Evolutionary conservation across 2,329 filamentous ascomycete species (phyloP), one percentile per base, ranked within the genome.

Genomic region (Purpureocillium lavendulum): DNA sequence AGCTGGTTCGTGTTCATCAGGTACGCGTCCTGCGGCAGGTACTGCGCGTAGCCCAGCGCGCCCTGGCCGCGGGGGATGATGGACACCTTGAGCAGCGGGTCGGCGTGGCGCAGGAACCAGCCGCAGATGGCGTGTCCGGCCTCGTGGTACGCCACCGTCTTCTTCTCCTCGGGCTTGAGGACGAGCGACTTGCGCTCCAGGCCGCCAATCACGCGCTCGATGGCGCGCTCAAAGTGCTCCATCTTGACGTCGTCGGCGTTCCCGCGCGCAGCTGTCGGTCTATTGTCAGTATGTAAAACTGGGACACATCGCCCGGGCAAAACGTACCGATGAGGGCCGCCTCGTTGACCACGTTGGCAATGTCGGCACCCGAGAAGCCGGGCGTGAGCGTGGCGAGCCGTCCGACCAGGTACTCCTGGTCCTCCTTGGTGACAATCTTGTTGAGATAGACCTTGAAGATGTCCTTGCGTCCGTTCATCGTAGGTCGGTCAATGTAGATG

Each of bases 271-370:
- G 90, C 88, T 94, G 51, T 26, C 21, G n/a, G n/a, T n/a, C 21
- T 26, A 6, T 10, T 26, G 21, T 26, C 10, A 26, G 21, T 10
- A 26, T 26, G 21, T 10, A 10, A 26, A 26, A 6, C 21, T 31
- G n/a, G 24, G 29, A 21, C 30, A 14, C n/a, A n/a, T n/a, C n/a
- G n/a, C n/a, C n/a, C n/a, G n/a, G 21, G 77, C 69, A 46, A 54
- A 29, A 66, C 83, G 60, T 75, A 94, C 88, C 92, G 58, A 97
- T 90, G 35, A 98, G 70, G 40, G 92, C 92, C 49, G 92, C 92
- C 70, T 98, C 92, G 58, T 98, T 98, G 52, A 95, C 88, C 58
- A 89, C 94, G 63, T 98, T 98, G 58, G 92, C 88, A 63, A 98
- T 98, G 60, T 98, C 92, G 35, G 92, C 92, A 65, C 92, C 92